phyloP scores from a whole-genome alignment of 306 rosid species.

The Macrotyloma uniflorum region DNA sequence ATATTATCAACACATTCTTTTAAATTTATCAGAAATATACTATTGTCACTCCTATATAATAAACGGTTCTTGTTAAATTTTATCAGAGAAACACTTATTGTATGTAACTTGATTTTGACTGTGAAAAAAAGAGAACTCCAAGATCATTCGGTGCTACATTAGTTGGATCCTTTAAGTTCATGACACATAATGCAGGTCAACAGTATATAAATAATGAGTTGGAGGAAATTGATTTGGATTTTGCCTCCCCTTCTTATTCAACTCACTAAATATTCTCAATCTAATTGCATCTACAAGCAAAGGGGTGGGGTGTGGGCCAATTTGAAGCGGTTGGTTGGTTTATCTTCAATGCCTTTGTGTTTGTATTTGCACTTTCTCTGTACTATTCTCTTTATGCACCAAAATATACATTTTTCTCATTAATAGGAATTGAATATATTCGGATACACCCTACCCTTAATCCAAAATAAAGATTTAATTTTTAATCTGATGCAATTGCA shows the following conservation, averaged over 20 bases:
- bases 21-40: no score
- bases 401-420: neutral
- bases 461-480: no score
- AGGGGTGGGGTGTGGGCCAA: slow-evolving; percentile 48
- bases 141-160: neutral
- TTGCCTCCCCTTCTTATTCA: slow-evolving; percentile 42
- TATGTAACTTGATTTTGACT: no score
- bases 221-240: slow-evolving; percentile 51
- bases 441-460: no score
- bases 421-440: no score
- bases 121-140: neutral
- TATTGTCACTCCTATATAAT: no score
- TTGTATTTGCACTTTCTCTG: slow-evolving; percentile 46
- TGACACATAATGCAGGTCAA: slow-evolving; percentile 28
- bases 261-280: slow-evolving; percentile 50
- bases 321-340: slow-evolving; percentile 72
- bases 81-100: no score
- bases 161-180: neutral
- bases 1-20: no score
- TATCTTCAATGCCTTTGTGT: slow-evolving; percentile 55
- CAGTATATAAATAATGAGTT: slow-evolving; percentile 25
- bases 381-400: slow-evolving; percentile 7
- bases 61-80: no score
- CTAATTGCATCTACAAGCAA: slow-evolving; percentile 20
- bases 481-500: no score